Conservation (phyloP, 495 filamentous ascomycete species). For the Sordaria brevicollis region DNA sequence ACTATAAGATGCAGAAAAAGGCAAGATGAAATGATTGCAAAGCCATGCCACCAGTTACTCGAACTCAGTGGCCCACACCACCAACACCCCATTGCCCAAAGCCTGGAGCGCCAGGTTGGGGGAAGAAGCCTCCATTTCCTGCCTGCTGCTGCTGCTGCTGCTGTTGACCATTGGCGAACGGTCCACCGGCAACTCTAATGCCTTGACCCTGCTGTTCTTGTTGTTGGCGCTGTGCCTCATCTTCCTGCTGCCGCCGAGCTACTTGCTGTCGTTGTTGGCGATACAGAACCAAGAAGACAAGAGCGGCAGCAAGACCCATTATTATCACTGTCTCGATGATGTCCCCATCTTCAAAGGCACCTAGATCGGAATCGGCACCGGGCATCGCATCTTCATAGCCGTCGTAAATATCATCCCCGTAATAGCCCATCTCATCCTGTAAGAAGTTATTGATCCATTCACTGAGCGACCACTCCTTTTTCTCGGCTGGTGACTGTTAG, state of each 20-base stretch:
- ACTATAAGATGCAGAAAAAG: not conserved
- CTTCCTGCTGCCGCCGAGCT: conserved; percentile 28
- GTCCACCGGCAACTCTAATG: conserved; percentile 30
- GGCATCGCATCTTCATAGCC: conserved; percentile 44
- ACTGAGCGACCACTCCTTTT: conserved; percentile 60
- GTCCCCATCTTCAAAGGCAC: conserved; percentile 41
- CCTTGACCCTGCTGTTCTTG: conserved; percentile 10
- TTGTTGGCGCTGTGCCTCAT: conserved; percentile 23
- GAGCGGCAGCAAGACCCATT: conserved; percentile 58
- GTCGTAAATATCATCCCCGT: conserved; percentile 47
- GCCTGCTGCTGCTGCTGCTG: conserved; percentile 13
- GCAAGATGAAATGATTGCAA: not conserved
- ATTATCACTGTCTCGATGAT: conserved; percentile 81
- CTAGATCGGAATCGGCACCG: conserved; percentile 25
- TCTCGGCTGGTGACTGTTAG: conserved; percentile 37
- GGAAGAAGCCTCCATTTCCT: conserved; percentile 57
- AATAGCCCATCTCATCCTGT: conserved; percentile 59
- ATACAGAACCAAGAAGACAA: conserved; percentile 74
- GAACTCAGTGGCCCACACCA: conserved; percentile 68
- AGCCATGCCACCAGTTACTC: not conserved
- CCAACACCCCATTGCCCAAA: conserved; percentile 66
- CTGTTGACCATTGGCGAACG: not conserved
- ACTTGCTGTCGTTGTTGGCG: conserved; percentile 63
- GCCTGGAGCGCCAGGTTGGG: conserved; percentile 59
- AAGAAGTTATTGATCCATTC: conserved; percentile 83